Conservation (phyloP, 2,329 filamentous ascomycete species). For the Rachicladosporium sp. region DNA sequence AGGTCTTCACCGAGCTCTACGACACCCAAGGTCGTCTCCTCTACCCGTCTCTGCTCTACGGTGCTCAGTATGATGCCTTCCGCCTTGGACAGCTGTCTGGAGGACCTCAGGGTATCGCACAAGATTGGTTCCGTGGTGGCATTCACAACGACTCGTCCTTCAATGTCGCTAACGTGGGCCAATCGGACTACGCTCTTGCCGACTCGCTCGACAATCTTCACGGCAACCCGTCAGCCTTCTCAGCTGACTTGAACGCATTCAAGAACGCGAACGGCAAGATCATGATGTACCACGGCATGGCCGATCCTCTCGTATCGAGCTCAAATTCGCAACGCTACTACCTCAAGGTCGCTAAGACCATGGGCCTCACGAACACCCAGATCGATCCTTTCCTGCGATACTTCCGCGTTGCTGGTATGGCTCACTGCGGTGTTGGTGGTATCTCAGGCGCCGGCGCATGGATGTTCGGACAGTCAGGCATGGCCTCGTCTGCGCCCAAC, state of each 20-base stretch:
- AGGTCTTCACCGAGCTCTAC: conserved; percentile 32
- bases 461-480: conserved; percentile 28
- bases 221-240: conserved; percentile 29
- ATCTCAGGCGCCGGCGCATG: conserved; percentile 29
- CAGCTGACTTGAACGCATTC: conserved; percentile 28
- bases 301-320: conserved; percentile 34
- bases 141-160: conserved; percentile 35
- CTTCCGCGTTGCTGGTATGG: conserved; percentile 42
- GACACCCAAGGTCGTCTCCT: conserved; percentile 33
- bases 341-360: conserved; percentile 30
- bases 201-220: conserved; percentile 26
- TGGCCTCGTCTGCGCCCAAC: conserved; percentile 20
- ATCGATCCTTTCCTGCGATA: conserved; percentile 32
- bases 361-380: conserved; percentile 27
- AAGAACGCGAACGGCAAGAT: conserved; percentile 31
- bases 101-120: conserved; percentile 30
- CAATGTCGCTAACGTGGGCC: conserved; percentile 28
- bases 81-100: conserved; percentile 29
- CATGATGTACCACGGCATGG: conserved; percentile 30
- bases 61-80: conserved; percentile 30
- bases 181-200: conserved; percentile 29
- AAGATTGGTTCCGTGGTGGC: conserved; percentile 39
- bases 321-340: conserved; percentile 38
- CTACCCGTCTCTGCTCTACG: conserved; percentile 39
- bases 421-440: conserved; percentile 37